Evolutionary conservation across 768 basidiomycete genomes (phyloP).

Genomic region (Lyophyllum decastes): DNA sequence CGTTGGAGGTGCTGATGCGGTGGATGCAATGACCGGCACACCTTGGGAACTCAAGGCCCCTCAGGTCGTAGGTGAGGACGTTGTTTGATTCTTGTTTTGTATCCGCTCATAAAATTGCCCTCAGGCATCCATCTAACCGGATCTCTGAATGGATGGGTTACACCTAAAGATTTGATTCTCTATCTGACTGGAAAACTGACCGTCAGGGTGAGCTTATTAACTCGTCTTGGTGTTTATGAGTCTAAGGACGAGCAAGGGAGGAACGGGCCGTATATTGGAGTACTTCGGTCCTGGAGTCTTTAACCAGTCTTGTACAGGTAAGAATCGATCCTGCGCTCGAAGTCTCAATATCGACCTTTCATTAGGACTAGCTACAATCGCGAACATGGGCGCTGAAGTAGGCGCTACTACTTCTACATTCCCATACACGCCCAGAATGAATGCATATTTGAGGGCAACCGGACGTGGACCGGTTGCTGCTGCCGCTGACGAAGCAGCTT

Average conservation of each 20-base stretch:
- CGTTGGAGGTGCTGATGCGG: constrained; percentile 98
- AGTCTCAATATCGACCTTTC: neutral
- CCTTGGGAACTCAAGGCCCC: constrained; percentile 98
- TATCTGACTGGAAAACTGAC: constrained; percentile 93
- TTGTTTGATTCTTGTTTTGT: neutral
- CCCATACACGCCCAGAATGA: constrained; percentile 92
- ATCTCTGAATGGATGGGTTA: constrained; percentile 86
- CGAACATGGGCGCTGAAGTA: constrained; percentile 99
- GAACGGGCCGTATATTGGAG: constrained; percentile 93
- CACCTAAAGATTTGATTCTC: constrained; percentile 94
- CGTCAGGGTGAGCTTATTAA: constrained; percentile 66
- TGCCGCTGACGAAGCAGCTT: constrained; percentile 84
- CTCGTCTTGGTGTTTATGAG: neutral
- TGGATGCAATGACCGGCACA: constrained; percentile 97
- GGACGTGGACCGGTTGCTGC: constrained; percentile 82
- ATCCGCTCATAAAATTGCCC: neutral
- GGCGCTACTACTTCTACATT: constrained; percentile 99
- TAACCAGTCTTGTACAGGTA: constrained; percentile 90
- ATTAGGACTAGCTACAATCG: constrained; percentile 87
- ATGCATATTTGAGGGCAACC: constrained; percentile 86
- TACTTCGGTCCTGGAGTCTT: constrained; percentile 95
- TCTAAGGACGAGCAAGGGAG: constrained; percentile 60
- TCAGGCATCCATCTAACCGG: constrained; percentile 90
- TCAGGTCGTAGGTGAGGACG: constrained; percentile 66
- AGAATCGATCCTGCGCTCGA: constrained; percentile 2